Evolutionary conservation across 2,329 filamentous ascomycete genomes (phyloP).

Genomic region (Xylariaceae sp.): DNA sequence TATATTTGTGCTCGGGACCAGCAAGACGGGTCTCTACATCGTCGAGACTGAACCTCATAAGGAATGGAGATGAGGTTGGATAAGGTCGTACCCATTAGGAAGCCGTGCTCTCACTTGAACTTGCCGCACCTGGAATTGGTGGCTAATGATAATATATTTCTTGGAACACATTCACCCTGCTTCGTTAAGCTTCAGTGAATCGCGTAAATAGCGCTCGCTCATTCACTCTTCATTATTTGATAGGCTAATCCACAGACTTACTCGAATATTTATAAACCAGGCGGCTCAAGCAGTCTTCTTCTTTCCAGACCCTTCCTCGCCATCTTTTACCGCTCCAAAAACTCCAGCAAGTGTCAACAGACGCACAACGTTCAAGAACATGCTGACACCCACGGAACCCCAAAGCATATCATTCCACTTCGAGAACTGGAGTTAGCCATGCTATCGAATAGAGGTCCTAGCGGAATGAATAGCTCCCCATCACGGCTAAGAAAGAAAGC

Average conservation of each 20-base stretch:
- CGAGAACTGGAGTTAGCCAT: not conserved
- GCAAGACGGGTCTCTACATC: not conserved
- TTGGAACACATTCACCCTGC: not conserved
- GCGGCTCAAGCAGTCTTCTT: constrained; percentile 27
- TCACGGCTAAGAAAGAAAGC: not conserved
- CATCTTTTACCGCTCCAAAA: constrained; percentile 35
- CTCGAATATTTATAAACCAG: not conserved
- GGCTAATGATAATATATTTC: constrained; percentile 39
- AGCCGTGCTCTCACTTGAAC: constrained; percentile 14
- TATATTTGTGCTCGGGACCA: constrained; percentile 21
- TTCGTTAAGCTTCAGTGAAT: too few relatives aligned
- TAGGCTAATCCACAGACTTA: not conserved
- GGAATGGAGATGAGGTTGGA: constrained; percentile 31
- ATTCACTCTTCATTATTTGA: not conserved
- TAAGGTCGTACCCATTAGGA: constrained; percentile 31
- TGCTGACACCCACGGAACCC: constrained; percentile 38
- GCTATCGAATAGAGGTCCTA: not conserved
- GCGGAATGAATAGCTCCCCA: not conserved
- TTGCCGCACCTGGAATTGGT: constrained; percentile 21
- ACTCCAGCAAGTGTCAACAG: constrained; percentile 37
- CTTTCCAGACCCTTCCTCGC: not conserved
- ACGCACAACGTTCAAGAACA: constrained; percentile 39
- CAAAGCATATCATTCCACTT: constrained; percentile 43
- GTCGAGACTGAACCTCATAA: constrained; percentile 18
- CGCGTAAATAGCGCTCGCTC: too few relatives aligned